Evolutionary conservation across 306 rosid genomes (phyloP).

Genomic region (Alnus rubra): DNA sequence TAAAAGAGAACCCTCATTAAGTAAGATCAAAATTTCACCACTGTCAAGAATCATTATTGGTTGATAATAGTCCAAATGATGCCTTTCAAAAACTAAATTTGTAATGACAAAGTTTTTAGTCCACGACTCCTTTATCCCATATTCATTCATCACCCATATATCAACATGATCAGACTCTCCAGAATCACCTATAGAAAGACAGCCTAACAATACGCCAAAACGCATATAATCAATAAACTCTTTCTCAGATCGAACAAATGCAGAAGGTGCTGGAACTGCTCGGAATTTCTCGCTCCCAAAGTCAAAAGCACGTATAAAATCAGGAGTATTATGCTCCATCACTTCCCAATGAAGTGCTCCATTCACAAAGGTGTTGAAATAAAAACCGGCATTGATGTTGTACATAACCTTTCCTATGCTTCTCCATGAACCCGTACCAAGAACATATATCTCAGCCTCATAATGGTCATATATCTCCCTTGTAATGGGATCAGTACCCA

Average conservation of each 20-base stretch:
- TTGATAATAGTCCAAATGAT: too few relatives aligned
- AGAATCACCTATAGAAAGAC: background rate
- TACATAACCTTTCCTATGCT: background rate
- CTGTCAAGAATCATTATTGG: too few relatives aligned
- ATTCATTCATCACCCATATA: background rate
- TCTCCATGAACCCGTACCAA: background rate
- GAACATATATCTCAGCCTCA: background rate
- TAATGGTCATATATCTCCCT: background rate
- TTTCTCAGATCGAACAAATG: background rate
- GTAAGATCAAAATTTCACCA: too few relatives aligned
- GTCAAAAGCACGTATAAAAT: background rate
- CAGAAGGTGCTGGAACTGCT: background rate
- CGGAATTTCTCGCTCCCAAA: background rate
- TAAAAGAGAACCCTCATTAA: too few relatives aligned
- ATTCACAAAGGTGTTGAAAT: background rate
- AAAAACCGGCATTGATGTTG: background rate
- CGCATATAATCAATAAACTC: background rate
- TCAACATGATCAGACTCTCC: background rate
- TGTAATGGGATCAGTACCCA: background rate
- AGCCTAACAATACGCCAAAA: background rate
- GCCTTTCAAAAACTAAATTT: background rate
- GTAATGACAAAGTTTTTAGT: background rate
- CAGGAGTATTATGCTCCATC: background rate
- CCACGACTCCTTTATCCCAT: background rate
- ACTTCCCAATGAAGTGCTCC: background rate